Percentiles rank a stretch among this genome's conserved stretches.
phyloP scores from a whole-genome alignment of 371 early-diverging fungal genomes.

The Syncephalastrum racemosum region DNA sequence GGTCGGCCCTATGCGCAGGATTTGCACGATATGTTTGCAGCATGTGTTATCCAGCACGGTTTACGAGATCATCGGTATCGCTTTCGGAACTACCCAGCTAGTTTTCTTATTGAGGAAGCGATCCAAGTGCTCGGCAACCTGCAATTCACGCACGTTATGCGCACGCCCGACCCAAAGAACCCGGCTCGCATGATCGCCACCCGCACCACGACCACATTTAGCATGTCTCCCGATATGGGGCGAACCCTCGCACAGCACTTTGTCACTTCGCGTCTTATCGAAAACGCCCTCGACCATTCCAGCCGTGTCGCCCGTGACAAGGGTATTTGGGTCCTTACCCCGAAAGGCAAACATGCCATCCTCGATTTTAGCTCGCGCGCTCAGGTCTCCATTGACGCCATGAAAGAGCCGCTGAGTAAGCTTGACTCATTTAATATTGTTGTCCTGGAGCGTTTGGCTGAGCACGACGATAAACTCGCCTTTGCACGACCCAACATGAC shows the following conservation, averaged over 20 bases:
- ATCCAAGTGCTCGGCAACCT: slow-evolving; percentile 46
- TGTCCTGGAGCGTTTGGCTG: slow-evolving; percentile 33
- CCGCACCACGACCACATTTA: slow-evolving; percentile 51
- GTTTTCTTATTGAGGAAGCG: slow-evolving; percentile 57
- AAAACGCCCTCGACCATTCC: slow-evolving; percentile 49
- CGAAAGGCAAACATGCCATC: slow-evolving; percentile 53
- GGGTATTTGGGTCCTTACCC: slow-evolving; percentile 47
- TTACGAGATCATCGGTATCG: slow-evolving; percentile 44
- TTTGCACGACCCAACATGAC: slow-evolving; percentile 55
- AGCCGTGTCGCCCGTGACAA: slow-evolving; percentile 52
- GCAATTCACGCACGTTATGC: slow-evolving; percentile 53
- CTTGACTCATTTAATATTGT: slow-evolving; percentile 29
- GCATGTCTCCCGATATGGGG: slow-evolving; percentile 54
- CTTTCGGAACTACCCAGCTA: slow-evolving; percentile 53
- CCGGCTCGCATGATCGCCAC: slow-evolving; percentile 46
- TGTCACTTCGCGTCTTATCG: slow-evolving; percentile 50
- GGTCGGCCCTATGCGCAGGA: slow-evolving; percentile 44
- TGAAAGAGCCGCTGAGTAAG: slow-evolving; percentile 19
- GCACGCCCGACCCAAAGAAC: slow-evolving; percentile 48
- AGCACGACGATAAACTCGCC: slow-evolving; percentile 38
- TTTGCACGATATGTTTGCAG: slow-evolving; percentile 46
- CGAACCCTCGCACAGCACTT: slow-evolving; percentile 55
- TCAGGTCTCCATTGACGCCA: slow-evolving; percentile 29
- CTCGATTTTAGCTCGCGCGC: slow-evolving; percentile 42
- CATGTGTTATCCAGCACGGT: slow-evolving; percentile 40